Percentiles rank a stretch among this genome's conserved stretches.
phyloP scores from a whole-genome alignment of 2,329 filamentous ascomycete genomes.

The Ascochyta viciae-villosae region DNA sequence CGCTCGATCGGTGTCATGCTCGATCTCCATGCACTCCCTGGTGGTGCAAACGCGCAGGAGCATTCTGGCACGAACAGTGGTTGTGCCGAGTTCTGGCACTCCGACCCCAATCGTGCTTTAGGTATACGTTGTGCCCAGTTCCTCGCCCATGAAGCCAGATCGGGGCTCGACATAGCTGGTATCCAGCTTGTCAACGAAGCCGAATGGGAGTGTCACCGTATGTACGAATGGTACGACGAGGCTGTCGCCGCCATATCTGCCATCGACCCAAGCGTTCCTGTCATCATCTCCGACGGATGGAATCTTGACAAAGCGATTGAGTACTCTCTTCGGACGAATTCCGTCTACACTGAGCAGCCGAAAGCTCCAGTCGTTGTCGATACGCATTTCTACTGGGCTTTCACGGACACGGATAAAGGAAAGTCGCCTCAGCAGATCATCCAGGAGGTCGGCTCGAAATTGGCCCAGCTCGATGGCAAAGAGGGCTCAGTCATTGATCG shows the following conservation, averaged over 20 bases:
- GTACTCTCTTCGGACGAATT: slow-evolving; percentile 55
- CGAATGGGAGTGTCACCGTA: slow-evolving; percentile 56
- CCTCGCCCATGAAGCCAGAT: slow-evolving; percentile 57
- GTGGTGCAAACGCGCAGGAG: slow-evolving; percentile 63
- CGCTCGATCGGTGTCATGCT: slow-evolving; percentile 64
- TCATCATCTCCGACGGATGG: slow-evolving; percentile 67
- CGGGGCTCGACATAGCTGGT: slow-evolving; percentile 57
- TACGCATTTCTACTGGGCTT: slow-evolving; percentile 67
- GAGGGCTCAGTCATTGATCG: slow-evolving; percentile 58
- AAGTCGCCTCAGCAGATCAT: slow-evolving; percentile 62
- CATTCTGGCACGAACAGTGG: slow-evolving; percentile 64
- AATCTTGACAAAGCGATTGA: slow-evolving; percentile 55
- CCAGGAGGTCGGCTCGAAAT: slow-evolving; percentile 52
- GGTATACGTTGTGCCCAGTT: slow-evolving; percentile 59
- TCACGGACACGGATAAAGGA: slow-evolving; percentile 60
- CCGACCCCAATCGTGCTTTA: slow-evolving; percentile 52
- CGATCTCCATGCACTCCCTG: slow-evolving; percentile 65
- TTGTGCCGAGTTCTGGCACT: slow-evolving; percentile 61
- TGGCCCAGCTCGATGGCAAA: slow-evolving; percentile 55
- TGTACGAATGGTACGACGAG: slow-evolving; percentile 65
- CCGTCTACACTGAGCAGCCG: slow-evolving; percentile 32
- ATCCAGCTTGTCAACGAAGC: slow-evolving; percentile 67
- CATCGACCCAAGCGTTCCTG: slow-evolving; percentile 59
- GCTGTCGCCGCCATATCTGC: slow-evolving; percentile 56
- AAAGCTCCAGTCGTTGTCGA: slow-evolving; percentile 62